Evolutionary conservation across 768 basidiomycete species (phyloP), one percentile per base, ranked within the genome.

Genomic region (Tricholomella constricta): DNA sequence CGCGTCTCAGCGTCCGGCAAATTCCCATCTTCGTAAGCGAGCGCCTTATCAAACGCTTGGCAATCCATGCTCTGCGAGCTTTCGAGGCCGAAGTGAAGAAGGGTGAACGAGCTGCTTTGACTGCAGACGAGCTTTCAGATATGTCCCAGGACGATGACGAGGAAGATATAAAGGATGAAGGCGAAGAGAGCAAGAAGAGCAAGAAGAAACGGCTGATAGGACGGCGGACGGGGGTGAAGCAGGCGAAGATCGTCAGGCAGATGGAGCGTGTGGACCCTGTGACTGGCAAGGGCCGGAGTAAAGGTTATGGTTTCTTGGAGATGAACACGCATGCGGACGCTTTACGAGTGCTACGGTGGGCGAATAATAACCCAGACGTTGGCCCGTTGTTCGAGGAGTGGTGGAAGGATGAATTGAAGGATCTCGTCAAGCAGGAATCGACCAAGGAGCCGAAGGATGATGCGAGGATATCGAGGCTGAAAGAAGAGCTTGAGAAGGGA

Each of bases 241-340:
- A 99, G 69, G 78, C 89, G 15, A 99, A 99, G 75, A 88, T 99
- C 55, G 86, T 97, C 12, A 85, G 96, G 10, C 89, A 93, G 68
- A 75, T 78, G 11, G 95, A 97, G 57, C 86, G 92, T n/a, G 80
- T 95, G 49, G 96, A 98, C 64, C 78, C 89, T 3, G 67, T 95
- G 35, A 93, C 90, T 0, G 91, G 90, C 3, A 89, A 91, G 62
- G 92, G 92, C 1, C 81, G 88, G 48, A 91, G 89, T 62, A 93
- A 90, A 66, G 96, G 97, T 1, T 99, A 98, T 62, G 97, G 96
- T 9, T 98, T 99, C 73, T 64, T 98, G 27, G 96, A 98, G 74
- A 82, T 97, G 81, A 74, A 84, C 43, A 81, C 76, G 23, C 97
- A 99, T 61, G 84, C 88, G 5, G 93, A 98, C 66, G 94, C 96